Base-by-base conservation (phyloP, 2,329 filamentous ascomycete species). In the Bertia moriformis region DNA sequence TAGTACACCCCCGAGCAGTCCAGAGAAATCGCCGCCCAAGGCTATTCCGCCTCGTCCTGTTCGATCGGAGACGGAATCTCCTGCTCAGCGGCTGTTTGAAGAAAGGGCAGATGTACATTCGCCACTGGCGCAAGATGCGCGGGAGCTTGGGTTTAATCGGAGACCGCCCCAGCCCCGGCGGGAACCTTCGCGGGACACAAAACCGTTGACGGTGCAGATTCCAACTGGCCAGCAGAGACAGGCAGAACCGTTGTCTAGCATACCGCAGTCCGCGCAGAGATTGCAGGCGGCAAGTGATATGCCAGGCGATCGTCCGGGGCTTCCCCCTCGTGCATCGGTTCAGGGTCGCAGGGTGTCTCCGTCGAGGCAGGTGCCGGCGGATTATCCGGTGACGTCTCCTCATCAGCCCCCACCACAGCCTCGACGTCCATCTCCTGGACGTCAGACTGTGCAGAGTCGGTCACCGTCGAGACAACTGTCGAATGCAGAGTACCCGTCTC, bases 1-100 rank as follows among this genome's bases (percentile, higher is more conserved):
- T 52, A 87, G 69, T 50, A 94, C 86, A 24, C 87, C 87, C 14
- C 86, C 88, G 0, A 78, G 76, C 47, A 89, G 81, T 51, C 71
- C 73, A 3, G 76, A 72, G 41, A 79, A 69, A 40, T 54, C 63
- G 0, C 63, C 69, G n/a, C 60, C 62, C n/a, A 60, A 62, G 17
- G 10, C 32, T 7, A 36, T 69, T 69, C 19, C 72, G 71, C 2
- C 57, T 52, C 71, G 18, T 66, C 67, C 12, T 59, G 61, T 20
- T 57, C 66, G 38, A 55, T 56, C 35, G 52, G 55, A 27, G 53
- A 52, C 17, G 45, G 45, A 38, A 35, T 15, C 32, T 7, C 32
- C 32, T 14, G 7, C 12, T 10, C 32, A 15, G 12, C 32, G 15
- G 7, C 17, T 15, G 15, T 35, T 35, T 18, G 32, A 35, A 10